Percentiles rank a stretch among this genome's conserved stretches.
Conservation (phyloP, 495 filamentous ascomycete species). For the Thozetella sp. region DNA sequence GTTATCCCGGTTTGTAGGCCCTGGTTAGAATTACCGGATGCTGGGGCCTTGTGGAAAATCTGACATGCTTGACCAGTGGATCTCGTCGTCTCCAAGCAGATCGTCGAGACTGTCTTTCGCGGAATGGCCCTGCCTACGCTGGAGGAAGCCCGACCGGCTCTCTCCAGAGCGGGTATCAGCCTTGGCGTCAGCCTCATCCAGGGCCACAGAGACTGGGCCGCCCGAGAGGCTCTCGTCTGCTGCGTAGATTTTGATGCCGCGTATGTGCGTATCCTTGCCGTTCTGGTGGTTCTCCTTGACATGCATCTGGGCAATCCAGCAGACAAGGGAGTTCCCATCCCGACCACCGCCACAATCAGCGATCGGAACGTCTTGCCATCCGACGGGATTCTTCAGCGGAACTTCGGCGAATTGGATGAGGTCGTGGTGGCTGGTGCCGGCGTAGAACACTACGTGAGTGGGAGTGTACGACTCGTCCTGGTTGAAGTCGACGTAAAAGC, state of each 20-base stretch:
- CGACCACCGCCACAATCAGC: slow-evolving; percentile 63
- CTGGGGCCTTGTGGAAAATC: background rate
- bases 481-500: slow-evolving; percentile 88
- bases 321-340: slow-evolving; percentile 73
- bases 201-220: background rate
- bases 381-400: slow-evolving; percentile 76
- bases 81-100: background rate
- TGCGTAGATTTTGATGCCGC: slow-evolving; percentile 90
- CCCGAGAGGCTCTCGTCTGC: slow-evolving; percentile 52
- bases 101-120: background rate
- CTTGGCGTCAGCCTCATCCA: background rate
- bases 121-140: background rate
- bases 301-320: slow-evolving; percentile 83
- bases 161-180: too few relatives aligned
- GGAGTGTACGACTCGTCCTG: slow-evolving; percentile 97
- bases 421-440: slow-evolving; percentile 86
- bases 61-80: background rate
- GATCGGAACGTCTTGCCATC: slow-evolving; percentile 87
- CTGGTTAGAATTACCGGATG: background rate
- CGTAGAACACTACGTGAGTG: slow-evolving; percentile 82
- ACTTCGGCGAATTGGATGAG: slow-evolving; percentile 80
- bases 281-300: slow-evolving; percentile 98
- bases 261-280: slow-evolving; percentile 96
- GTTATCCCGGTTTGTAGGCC: too few relatives aligned
- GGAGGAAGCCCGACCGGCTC: too few relatives aligned